Base-by-base conservation (phyloP, 495 filamentous ascomycete species). In the Letharia lupina region DNA sequence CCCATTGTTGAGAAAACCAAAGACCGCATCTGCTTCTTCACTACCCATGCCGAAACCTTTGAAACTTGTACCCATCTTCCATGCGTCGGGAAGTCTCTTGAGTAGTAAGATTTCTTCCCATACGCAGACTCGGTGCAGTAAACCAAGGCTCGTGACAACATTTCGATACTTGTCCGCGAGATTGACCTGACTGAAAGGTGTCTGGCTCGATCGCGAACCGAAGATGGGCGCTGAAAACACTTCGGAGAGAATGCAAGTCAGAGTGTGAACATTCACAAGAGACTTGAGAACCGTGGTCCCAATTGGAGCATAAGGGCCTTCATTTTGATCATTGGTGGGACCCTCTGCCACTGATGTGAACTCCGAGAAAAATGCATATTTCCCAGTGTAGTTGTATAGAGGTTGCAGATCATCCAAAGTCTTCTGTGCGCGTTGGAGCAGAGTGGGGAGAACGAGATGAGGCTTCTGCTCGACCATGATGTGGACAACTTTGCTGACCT, bases 401-500 rank as follows among this genome's bases (percentile, higher is more conserved):
- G 87, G 84, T 64, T 84, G 76, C 18, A 97, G 80, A 52, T 77
- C 81, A 68, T 91, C 81, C 44, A 93, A 77, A 31, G 87, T 84
- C 39, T 74, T 75, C 68, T 95, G 89, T 12, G 88, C 83, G 56
- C 91, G 84, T 65, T 85, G 83, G 33, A 97, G 75, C 37, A 97
- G 75, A 12, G 91, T 90, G 0, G 91, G 91, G 16, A 98, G 77
- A 4, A 91, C 86, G 12, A 93, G 77, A 72, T 94, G 86, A 28
- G 93, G 88, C 70, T 89, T 92, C 20, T 85, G 84, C 72, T 98
- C 95, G 44, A 91, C 85, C 65, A 96, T 81, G 68, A 87, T 81
- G 66, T 93, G 86, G 20, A 96, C 77, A n/a, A 94, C 86, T 20
- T 84, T 83, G 11, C 84, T 81, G 40, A 96, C 78, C 62, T 87